Base-by-base conservation (phyloP, 75 land plant species). In the Pinus taeda region DNA sequence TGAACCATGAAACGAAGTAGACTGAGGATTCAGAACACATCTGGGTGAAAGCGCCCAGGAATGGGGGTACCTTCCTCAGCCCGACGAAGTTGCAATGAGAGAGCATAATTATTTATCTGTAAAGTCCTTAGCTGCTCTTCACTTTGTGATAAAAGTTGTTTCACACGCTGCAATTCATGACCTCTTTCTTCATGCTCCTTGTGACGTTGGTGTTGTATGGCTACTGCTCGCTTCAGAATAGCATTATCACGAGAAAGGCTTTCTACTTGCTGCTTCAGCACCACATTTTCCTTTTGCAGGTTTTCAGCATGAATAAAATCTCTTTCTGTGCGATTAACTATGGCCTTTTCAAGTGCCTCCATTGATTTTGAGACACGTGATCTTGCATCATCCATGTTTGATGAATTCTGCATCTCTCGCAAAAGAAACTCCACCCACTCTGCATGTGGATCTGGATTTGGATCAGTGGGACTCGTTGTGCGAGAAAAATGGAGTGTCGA, bases 201-300 rank as follows among this genome's bases (percentile, higher is more conserved):
- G 74, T 91, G 90, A 14, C 94, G 85, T 74, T 94, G 95, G 77
- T 96, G 95, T 57, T 96, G 97, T 67, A 96, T 93, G 4, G 95
- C 83, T 12, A 96, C 99, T 39, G 99, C 99, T 58, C 97, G 84
- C 75, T 96, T 96, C 26, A 96, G 87, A 57, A 94, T 86, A 2
- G 26, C 26, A 26, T 26, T 26, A 26, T 26, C 26, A 26, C 26
- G 0, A 26, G 26, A 26, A 26, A 26, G 26, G 13, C 75, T 85
- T 81, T 96, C 88, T 1, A 92, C 39, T 78, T 92, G 97, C 77
- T 87, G 87, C 78, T 87, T 93, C 57, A 95, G 85, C 57, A 78
- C 73, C 36, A 74, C 74, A 75, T 88, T 92, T 63, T 94, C 98
- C 89, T 90, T 85, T 69, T 78, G 83, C 26, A 84, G 36, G 58